Evolutionary conservation across 768 basidiomycete genomes (phyloP).

Genomic region (Dacryopinax spathularia): DNA sequence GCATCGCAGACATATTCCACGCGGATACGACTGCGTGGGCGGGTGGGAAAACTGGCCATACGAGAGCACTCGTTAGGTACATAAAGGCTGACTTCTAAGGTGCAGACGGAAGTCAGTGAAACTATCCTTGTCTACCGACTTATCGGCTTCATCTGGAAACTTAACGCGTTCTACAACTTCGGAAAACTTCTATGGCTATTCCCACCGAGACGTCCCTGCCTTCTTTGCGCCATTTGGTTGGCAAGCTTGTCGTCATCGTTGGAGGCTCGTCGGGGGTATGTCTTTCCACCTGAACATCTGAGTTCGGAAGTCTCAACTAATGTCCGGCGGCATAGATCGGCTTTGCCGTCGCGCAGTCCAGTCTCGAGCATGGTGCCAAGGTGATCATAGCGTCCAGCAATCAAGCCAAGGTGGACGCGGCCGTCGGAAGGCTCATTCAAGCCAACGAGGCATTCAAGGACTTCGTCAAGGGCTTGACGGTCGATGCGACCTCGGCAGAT

Average conservation of each 20-base stretch:
- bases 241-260: neutral
- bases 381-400: neutral
- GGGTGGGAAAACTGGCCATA: no score
- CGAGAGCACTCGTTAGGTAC: no score
- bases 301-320: neutral
- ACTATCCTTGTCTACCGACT: no score
- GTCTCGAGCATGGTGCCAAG: conserved; percentile 3
- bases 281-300: neutral
- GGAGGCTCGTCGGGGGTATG: neutral
- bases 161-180: no score
- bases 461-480: neutral
- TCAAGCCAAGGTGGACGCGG: neutral
- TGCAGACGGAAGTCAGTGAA: no score
- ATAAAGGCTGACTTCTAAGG: no score
- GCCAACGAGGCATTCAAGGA: neutral
- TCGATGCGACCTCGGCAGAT: neutral
- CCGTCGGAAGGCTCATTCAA: neutral
- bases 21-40: no score
- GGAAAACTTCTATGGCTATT: no score
- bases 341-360: conserved; percentile 9
- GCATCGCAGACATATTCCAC: no score
- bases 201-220: neutral
- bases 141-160: no score
- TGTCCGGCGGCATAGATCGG: conserved; percentile 6
- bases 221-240: neutral